Base-by-base conservation (phyloP, 495 filamentous ascomycete genomes). In the Neurospora sp. region DNA sequence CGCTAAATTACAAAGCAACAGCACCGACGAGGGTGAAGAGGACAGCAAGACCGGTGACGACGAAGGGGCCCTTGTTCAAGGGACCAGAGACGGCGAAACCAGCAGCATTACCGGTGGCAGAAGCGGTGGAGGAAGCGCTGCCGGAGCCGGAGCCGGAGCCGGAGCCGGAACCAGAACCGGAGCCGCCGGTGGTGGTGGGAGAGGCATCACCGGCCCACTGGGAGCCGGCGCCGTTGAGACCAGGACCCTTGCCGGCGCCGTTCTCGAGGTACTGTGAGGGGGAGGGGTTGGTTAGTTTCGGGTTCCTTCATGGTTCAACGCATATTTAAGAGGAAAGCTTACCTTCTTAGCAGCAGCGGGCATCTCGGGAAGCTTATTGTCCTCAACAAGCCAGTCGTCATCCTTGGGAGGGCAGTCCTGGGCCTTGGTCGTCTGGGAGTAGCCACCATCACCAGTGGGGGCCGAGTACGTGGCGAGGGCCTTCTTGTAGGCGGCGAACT, bases 401-500 rank as follows among this genome's bases (percentile, higher is more conserved):
- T 90, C 88, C 75, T 87, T 79, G 31, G 83, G 76, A 3, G 96
- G 96, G 87, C 96, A 99, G n/a, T 81, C 78, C 74, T 82, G 87
- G 40, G 90, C 81, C 47, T 86, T 83, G 72, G 90, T 89, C 72
- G 84, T 90, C 72, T 85, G 77, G 82, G 91, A 92, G 86, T 91
- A 94, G 69, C 92, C 90, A 76, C 93, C 96, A 77, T 93, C 85
- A 72, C 92, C 95, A 27, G 77, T 80, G 39, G 94, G 94, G 80
- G 88, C 86, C 38, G 85, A 76, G 75, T 89, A 91, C 44, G 86
- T 85, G 14, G 81, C 76, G 75, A 94, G 87, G 73, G 91, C 92
- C 18, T 81, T 80, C 82, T 89, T 84, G 71, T 98, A 88, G 75
- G 86, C 84, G 42, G 81, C 77, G 84, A 90, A 99, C 68, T 85